Base-by-base conservation (phyloP, 805 yeast species). In the Brettanomyces nanus region DNA sequence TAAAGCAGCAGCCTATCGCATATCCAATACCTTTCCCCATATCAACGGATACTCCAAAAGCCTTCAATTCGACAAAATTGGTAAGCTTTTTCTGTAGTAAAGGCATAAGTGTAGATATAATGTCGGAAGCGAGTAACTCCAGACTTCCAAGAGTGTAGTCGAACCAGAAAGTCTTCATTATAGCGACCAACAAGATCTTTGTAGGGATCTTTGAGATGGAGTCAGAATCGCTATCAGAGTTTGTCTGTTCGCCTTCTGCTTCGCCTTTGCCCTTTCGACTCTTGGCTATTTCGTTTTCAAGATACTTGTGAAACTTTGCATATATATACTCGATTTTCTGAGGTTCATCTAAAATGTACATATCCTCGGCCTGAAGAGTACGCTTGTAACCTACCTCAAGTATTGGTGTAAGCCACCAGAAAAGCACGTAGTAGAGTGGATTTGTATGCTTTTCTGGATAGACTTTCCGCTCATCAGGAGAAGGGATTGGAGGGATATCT, bases 21-120 rank as follows among this genome's bases (percentile, higher is more conserved):
- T 74, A 83, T 6, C 92, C 95, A 3, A 84, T 64, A 46, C 95
- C 95, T 42, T 65, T 67, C 26, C 79, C 83, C 38, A 63, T 59
- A 7, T 63, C 55, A 19, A 58, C 46, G 9, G 60, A 59, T 4
- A 67, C 55, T 4, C 70, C 70, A 21, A 63, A 56, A 5, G 66
- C 66, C 40, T 70, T 68, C 32, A 52, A 51, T 48, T 73, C 77
- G 20, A 84, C 85, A 46, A 73, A 83, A 33, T 66, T 65, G 40
- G 85, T 78, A 40, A 85, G 62, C 34, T 68, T 63, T 54, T 75
- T 76, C 10, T 83, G 78, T 4, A 85, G 49, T 47, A 85, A 64
- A 1, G 95, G 94, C 20, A 77, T 68, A 14, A 75, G 61, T 3
- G 85, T 70, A 32, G 64, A 59, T 17, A 66, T 59, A 10, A 64